Percentiles rank a stretch among this genome's conserved stretches.
Evolutionary conservation across 345 rosid species (phyloP).

Genomic region (Melastoma malabathricum): DNA sequence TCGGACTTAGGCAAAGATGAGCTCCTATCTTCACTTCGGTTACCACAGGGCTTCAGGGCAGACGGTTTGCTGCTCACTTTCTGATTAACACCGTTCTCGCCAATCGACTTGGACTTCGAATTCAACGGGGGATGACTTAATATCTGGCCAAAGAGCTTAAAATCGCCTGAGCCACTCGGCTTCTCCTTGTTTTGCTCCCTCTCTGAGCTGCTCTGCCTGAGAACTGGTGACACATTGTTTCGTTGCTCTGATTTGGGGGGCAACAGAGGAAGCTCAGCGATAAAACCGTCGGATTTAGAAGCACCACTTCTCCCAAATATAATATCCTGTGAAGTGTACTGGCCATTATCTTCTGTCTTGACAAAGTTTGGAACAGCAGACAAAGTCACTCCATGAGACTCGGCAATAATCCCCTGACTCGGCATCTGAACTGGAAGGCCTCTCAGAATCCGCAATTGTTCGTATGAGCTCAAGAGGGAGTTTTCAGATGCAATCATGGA

Average conservation of each 20-base stretch:
- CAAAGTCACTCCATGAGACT: slow-evolving; percentile 15
- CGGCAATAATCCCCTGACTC: slow-evolving; percentile 34
- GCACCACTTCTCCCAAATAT: slow-evolving; percentile 44
- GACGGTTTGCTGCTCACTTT: slow-evolving; percentile 26
- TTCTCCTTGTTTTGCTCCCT: slow-evolving; percentile 37
- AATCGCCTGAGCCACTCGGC: slow-evolving; percentile 48
- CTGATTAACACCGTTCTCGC: slow-evolving; percentile 20
- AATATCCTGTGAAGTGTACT: slow-evolving; percentile 21
- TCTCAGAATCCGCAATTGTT: slow-evolving; percentile 26
- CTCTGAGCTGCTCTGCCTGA: slow-evolving; percentile 29
- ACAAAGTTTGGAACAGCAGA: slow-evolving; percentile 23
- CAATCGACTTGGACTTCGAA: slow-evolving; percentile 9
- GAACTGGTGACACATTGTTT: slow-evolving; percentile 22
- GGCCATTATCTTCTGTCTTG: slow-evolving; percentile 15
- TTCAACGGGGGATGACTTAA: slow-evolving; percentile 30
- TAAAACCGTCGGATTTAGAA: slow-evolving; percentile 14
- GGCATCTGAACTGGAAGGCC: slow-evolving; percentile 29
- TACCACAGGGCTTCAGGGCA: slow-evolving; percentile 23
- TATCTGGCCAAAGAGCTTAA: slow-evolving; percentile 77
- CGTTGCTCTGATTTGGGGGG: slow-evolving; percentile 19
- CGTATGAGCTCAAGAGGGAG: slow-evolving; percentile 14
- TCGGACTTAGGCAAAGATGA: slow-evolving; percentile 29
- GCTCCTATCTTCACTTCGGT: slow-evolving; percentile 18
- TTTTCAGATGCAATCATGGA: slow-evolving; percentile 17
- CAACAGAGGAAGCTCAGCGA: slow-evolving; percentile 25